Evolutionary conservation across 805 yeast species (phyloP).

Genomic region (Candida ovalis): DNA sequence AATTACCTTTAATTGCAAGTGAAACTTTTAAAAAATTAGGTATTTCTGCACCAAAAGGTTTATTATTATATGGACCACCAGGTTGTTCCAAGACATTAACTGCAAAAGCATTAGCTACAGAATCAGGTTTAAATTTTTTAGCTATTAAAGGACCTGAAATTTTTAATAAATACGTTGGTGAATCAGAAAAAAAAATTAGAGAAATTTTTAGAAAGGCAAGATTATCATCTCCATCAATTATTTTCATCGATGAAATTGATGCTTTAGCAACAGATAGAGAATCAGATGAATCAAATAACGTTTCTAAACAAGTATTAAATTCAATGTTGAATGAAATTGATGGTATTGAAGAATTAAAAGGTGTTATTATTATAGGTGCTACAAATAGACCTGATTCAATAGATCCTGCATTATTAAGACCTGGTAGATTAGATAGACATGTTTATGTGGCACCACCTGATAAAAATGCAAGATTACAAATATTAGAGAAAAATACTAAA

Average conservation of each 20-base stretch:
- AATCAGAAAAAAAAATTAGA: slow-evolving; percentile 88
- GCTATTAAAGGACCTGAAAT: slow-evolving; percentile 98
- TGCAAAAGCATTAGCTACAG: slow-evolving; percentile 94
- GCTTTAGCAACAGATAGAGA: slow-evolving; percentile 82
- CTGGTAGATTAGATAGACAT: slow-evolving; percentile 93
- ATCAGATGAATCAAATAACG: slow-evolving; percentile 54
- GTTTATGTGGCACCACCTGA: slow-evolving; percentile 94
- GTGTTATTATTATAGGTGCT: slow-evolving; percentile 93
- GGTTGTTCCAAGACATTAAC: slow-evolving; percentile 96
- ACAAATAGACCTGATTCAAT: slow-evolving; percentile 93
- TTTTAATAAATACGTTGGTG: slow-evolving; percentile 93
- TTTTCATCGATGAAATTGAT: slow-evolving; percentile 95
- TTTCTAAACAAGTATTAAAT: slow-evolving; percentile 82
- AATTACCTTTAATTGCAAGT: slow-evolving; percentile 80
- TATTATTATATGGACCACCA: slow-evolving; percentile 93
- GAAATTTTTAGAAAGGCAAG: slow-evolving; percentile 92
- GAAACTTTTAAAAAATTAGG: slow-evolving; percentile 76
- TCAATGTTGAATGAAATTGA: slow-evolving; percentile 92
- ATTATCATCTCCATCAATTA: slow-evolving; percentile 89
- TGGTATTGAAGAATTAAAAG: slow-evolving; percentile 92
- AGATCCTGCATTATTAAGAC: slow-evolving; percentile 89
- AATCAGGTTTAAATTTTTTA: slow-evolving; percentile 86
- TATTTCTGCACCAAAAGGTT: slow-evolving; percentile 88
- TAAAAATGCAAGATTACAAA: slow-evolving; percentile 70
- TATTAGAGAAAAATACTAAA: slow-evolving; percentile 62